Base-by-base conservation (phyloP, 805 yeast species). In the Kuraishia ogatae region DNA sequence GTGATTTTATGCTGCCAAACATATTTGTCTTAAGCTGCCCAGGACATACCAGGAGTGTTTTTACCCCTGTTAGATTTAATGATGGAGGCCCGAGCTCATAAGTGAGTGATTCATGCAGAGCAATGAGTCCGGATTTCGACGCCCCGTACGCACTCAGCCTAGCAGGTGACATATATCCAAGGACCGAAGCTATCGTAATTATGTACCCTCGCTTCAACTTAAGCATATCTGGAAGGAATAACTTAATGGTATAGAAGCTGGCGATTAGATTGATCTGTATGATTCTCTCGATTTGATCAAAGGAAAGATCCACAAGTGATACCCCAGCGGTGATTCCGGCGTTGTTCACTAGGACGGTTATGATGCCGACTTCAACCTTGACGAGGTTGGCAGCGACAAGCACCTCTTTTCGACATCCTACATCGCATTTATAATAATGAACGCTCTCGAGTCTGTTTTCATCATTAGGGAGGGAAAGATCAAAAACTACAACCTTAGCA, bases 151-250 rank as follows among this genome's bases (percentile, higher is more conserved):
- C 87, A 50, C 84, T 73, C 56, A 89, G 74, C 22, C 86, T 75
- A 10, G 96, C 92, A 0, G 97, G 97, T 0, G 94, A 79, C 75
- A 88, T 77, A 59, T 85, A 84, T 0, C 97, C 97, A 54, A 93
- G 72, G 0, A 89, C 91, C 0, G 97, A 89, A 0, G 96, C 89
- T 47, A 93, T 74, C 2, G 91, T 88, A 35, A 92, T 83, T 21
- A 93, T 76, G 65, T 83, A 87, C 0, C 97, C 97, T 50, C 93
- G 71, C 56, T 76, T 73, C 21, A 65, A 57, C 21, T 60, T 65
- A 1, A 88, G 58, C 93, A 93, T 89, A 48, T 71, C 80, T 0
- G 97, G 96, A 15, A 92, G 69, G 61, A 89, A 85, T 1, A 81
- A 72, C 61, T 87, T 84, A 60, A 81, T 80, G 55, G 91, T 81